Evolutionary conservation across 208 protist species (phyloP).

Genomic region (Trichomonas vaginalis): DNA sequence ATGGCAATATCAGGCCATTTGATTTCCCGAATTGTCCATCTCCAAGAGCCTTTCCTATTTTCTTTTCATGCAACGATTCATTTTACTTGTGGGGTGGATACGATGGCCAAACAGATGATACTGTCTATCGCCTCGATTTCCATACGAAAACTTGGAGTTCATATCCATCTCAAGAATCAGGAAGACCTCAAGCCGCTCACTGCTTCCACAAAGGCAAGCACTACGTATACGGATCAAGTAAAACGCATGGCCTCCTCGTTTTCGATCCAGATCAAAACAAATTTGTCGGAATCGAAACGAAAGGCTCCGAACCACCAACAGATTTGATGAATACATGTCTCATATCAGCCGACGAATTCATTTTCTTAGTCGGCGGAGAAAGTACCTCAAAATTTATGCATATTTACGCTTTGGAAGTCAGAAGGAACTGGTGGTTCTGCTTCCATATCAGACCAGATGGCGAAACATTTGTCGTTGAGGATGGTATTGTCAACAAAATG

Average conservation of each 20-base stretch:
- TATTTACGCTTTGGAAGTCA: background rate
- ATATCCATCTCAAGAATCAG: background rate
- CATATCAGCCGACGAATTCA: background rate
- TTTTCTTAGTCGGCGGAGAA: background rate
- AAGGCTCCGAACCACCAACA: background rate
- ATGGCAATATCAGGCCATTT: background rate
- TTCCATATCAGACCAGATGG: background rate
- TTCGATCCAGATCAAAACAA: background rate
- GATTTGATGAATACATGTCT: background rate
- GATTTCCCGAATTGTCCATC: background rate
- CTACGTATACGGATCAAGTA: background rate
- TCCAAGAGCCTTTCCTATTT: background rate
- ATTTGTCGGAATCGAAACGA: background rate
- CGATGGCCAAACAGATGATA: background rate
- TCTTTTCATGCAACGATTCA: background rate
- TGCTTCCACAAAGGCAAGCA: no score
- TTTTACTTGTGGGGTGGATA: background rate
- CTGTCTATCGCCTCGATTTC: background rate
- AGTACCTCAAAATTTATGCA: background rate
- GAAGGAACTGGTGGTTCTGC: background rate
- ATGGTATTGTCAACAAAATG: background rate
- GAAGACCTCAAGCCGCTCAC: background rate
- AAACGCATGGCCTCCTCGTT: background rate
- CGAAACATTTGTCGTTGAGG: background rate
- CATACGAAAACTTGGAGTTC: background rate